Evolutionary conservation across 345 rosid species (phyloP).

Genomic region (Pistacia integerrima): DNA sequence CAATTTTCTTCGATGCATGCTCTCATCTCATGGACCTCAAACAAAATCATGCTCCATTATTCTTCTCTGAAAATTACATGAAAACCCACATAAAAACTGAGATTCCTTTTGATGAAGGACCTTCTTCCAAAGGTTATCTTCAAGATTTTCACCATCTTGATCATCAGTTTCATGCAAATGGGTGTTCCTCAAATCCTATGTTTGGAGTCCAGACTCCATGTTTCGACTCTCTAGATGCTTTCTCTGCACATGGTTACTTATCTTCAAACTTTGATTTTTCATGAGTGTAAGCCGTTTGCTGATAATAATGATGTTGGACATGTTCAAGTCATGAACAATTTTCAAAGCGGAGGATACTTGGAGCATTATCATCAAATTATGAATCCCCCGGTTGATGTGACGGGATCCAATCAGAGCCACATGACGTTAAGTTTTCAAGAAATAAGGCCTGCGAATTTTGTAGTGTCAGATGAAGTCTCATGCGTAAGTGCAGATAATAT

Average conservation of each 20-base stretch:
- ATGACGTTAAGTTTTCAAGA: conserved; percentile 43
- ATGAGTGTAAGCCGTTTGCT: conserved; percentile 59
- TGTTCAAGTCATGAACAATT: conserved; percentile 53
- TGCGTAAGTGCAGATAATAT: conserved; percentile 38
- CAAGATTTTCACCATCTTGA: conserved; percentile 63
- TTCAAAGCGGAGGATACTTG: conserved; percentile 36
- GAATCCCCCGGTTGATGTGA: conserved; percentile 22
- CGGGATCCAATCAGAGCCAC: conserved; percentile 37
- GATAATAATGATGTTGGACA: conserved; percentile 28
- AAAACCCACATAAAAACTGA: conserved; percentile 41
- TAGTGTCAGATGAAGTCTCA: conserved; percentile 63
- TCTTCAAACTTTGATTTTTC: conserved; percentile 42
- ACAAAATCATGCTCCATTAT: conserved; percentile 24
- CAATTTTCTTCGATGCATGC: background rate
- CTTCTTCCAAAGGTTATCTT: conserved; percentile 39
- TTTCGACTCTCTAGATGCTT: conserved; percentile 50
- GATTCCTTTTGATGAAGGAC: conserved; percentile 32
- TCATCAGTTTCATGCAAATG: conserved; percentile 42
- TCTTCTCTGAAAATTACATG: conserved; percentile 19
- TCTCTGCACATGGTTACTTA: conserved; percentile 35
- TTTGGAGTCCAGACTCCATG: conserved; percentile 38
- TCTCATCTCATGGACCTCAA: conserved; percentile 24
- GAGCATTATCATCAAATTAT: conserved; percentile 14
- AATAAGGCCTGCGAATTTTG: conserved; percentile 44
- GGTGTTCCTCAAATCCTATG: conserved; percentile 46